phyloP scores from a whole-genome alignment of 495 filamentous ascomycete species.

The Trichocladium antarcticum region DNA sequence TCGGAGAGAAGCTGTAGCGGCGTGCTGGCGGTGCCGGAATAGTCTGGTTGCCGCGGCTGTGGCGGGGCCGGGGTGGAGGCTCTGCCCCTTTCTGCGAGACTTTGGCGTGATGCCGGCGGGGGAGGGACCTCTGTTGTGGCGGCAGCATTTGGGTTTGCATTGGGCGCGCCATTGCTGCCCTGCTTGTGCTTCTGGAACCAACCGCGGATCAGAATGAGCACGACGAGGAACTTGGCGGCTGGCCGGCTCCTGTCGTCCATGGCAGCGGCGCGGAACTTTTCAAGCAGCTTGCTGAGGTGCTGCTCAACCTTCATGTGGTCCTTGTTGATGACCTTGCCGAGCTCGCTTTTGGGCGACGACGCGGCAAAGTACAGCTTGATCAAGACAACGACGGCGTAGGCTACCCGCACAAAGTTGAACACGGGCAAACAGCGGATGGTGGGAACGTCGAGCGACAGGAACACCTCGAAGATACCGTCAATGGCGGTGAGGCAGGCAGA shows the following conservation, averaged over 20 bases:
- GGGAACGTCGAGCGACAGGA: slow-evolving; percentile 48
- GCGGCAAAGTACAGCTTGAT: slow-evolving; percentile 82
- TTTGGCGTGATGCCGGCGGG: neutral
- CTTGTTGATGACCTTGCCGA: slow-evolving; percentile 66
- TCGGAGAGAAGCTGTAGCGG: slow-evolving; percentile 58
- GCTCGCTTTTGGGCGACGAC: slow-evolving; percentile 50
- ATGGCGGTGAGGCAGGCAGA: slow-evolving; percentile 59
- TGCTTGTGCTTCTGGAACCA: slow-evolving; percentile 51
- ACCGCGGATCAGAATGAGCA: slow-evolving; percentile 59
- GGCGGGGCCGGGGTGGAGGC: slow-evolving; percentile 9
- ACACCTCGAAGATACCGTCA: slow-evolving; percentile 62
- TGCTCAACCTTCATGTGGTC: slow-evolving; percentile 64
- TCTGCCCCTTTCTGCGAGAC: slow-evolving; percentile 3
- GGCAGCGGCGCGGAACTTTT: slow-evolving; percentile 54
- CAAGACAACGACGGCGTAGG: slow-evolving; percentile 68
- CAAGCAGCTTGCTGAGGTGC: slow-evolving; percentile 57
- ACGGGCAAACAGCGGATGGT: slow-evolving; percentile 63
- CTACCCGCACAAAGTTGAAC: slow-evolving; percentile 62
- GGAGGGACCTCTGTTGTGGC: neutral
- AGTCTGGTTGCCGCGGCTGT: slow-evolving; percentile 17
- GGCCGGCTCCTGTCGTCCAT: slow-evolving; percentile 55
- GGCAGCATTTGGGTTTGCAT: neutral
- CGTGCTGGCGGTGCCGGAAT: slow-evolving; percentile 34
- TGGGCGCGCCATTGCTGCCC: slow-evolving; percentile 11
- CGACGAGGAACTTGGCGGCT: slow-evolving; percentile 63